Conservation (phyloP, 176 grass and related monocot species). For the Phoenix roebelenii region DNA sequence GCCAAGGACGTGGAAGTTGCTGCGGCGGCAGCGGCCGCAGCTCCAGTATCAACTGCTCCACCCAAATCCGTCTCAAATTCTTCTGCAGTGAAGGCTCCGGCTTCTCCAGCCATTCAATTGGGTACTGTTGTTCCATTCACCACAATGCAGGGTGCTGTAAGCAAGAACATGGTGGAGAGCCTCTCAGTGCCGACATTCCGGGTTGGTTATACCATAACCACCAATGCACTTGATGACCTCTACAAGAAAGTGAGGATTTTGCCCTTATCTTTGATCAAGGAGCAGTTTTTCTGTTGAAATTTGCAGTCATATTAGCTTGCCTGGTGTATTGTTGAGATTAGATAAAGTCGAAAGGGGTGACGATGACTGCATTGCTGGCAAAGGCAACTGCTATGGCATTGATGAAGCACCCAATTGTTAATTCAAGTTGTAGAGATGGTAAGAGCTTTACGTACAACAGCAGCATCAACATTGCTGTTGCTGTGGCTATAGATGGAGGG, state of each 20-base stretch:
- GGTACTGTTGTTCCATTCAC: conserved; percentile 76
- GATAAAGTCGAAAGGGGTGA: conserved; percentile 94
- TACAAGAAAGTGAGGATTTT: conserved; percentile 70
- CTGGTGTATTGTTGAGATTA: conserved; percentile 6
- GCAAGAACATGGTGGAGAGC: conserved; percentile 95
- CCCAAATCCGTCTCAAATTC: conserved; percentile 5
- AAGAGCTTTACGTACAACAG: conserved; percentile 90
- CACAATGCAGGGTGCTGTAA: conserved; percentile 84
- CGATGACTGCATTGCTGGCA: conserved; percentile 69
- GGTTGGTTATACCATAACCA: conserved; percentile 80
- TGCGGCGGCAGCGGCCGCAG: conserved; percentile 15
- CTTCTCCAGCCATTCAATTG: conserved; percentile 36
- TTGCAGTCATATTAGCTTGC: too few relatives aligned
- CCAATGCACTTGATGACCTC: conserved; percentile 81
- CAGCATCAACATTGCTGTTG: conserved; percentile 95
- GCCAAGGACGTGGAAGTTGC: conserved; percentile 82
- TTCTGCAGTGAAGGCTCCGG: background rate
- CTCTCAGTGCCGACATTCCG: conserved; percentile 85
- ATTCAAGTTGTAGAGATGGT: conserved; percentile 89
- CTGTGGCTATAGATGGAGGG: conserved; percentile 81
- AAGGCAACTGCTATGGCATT: conserved; percentile 84
- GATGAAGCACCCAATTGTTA: conserved; percentile 69
- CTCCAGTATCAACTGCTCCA: conserved; percentile 1
- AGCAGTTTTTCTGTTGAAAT: too few relatives aligned
- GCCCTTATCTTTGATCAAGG: too few relatives aligned